Evolutionary conservation across 2,329 filamentous ascomycete species (phyloP).

Genomic region (Clonostachys sp.): DNA sequence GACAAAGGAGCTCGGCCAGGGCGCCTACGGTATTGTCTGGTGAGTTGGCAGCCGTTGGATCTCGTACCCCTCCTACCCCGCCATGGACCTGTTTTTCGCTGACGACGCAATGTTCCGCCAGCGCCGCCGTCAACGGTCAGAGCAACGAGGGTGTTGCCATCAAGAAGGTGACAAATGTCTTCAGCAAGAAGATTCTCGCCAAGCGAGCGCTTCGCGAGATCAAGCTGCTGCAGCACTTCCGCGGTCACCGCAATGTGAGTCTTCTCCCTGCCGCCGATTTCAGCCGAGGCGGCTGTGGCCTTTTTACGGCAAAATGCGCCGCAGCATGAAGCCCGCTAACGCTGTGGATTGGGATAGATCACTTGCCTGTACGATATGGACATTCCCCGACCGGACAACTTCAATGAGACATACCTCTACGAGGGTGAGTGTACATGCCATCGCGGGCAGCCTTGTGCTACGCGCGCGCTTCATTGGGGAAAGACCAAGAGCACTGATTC

Average conservation of each 20-base stretch:
- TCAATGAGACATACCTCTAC: constrained; percentile 98
- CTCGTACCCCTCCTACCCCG: constrained; percentile 1
- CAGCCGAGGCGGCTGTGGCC: neutral
- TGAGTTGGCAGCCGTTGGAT: constrained; percentile 33
- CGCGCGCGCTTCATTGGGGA: neutral
- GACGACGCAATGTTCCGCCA: constrained; percentile 27
- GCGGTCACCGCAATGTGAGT: constrained; percentile 79
- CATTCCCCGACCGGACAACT: constrained; percentile 93
- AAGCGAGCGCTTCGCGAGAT: constrained; percentile 98
- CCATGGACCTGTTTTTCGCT: constrained; percentile 5
- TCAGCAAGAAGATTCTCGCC: constrained; percentile 99
- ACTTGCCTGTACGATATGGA: constrained; percentile 99
- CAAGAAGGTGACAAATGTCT: constrained; percentile 99
- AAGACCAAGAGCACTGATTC: neutral
- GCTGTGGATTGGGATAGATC: constrained; percentile 54
- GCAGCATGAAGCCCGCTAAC: neutral
- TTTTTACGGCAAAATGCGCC: neutral
- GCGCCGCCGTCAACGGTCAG: constrained; percentile 87
- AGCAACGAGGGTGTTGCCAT: constrained; percentile 93
- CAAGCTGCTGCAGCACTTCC: constrained; percentile 97
- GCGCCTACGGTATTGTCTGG: constrained; percentile 98
- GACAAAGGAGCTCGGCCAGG: constrained; percentile 96
- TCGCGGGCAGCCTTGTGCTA: neutral
- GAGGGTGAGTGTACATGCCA: constrained; percentile 61
- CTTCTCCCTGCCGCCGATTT: neutral